Percentiles rank a stretch among this genome's conserved stretches.
Evolutionary conservation across 805 yeast genomes (phyloP).

Genomic region (Cephaloascus fragrans): DNA sequence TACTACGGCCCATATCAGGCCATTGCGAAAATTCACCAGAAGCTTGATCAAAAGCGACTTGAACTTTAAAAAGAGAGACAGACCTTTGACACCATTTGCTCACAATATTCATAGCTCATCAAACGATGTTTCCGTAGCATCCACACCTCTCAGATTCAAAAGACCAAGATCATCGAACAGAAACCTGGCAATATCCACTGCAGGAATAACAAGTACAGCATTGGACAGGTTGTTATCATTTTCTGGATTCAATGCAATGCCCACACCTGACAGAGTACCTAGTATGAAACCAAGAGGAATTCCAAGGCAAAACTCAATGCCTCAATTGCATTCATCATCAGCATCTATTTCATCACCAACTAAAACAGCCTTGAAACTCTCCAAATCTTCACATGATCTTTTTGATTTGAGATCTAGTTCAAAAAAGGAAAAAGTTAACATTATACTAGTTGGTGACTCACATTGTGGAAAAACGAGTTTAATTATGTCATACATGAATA

Average conservation of each 20-base stretch:
- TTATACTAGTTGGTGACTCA: constrained; percentile 14
- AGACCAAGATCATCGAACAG: too few relatives aligned
- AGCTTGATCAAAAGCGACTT: not conserved
- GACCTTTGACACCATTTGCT: not conserved
- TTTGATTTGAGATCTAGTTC: not conserved
- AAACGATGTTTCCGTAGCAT: not conserved
- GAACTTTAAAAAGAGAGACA: not conserved
- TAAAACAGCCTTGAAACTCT: not conserved
- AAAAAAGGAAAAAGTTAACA: not conserved
- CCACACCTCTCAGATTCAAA: not conserved
- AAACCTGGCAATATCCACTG: too few relatives aligned
- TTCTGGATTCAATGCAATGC: not conserved
- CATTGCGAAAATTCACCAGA: not conserved
- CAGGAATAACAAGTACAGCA: too few relatives aligned
- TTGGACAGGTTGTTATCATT: not conserved
- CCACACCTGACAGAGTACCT: not conserved
- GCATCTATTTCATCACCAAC: not conserved
- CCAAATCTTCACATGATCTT: not conserved
- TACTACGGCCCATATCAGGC: not conserved
- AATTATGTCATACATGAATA: constrained; percentile 9
- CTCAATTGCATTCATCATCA: constrained; percentile 5
- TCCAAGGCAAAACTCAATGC: not conserved
- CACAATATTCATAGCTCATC: not conserved
- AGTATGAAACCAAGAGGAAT: not conserved
- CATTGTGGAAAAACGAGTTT: constrained; percentile 14